Evolutionary conservation across 345 rosid species (phyloP), one percentile per base, ranked within the genome.

Genomic region (Geranium brycei): DNA sequence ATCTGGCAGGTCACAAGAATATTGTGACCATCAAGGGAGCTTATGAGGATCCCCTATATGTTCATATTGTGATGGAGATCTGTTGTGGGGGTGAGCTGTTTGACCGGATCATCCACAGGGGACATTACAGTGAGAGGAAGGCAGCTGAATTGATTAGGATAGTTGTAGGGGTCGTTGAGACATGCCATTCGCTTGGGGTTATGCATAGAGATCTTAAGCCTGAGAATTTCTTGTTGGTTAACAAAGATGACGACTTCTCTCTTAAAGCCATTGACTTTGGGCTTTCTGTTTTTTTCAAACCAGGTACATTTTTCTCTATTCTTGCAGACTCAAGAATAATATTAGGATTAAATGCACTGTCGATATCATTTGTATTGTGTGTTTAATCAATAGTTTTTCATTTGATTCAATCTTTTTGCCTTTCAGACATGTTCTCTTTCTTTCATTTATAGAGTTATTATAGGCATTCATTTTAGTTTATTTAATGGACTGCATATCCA

Each of bases 171-270:
- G 98, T 92, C 62, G 96, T 92, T 60, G 96, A 87, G 85, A 83
- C 95, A n/a, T 92, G 98, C 62, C 96, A 92, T 66, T 92, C 98
- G 0, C 95, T 92, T 41, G 93, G 98, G 60, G 98, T 92, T 68
- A 92, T 92, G 98, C 98, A 92, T 72, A 80, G 98, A 81, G 98
- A 92, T 78, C 82, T 92, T 57, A 92, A 92, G 84, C 98, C 98
- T 3, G 96, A 92, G 81, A 92, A 92, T 64, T 92, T 92, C 82
- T 79, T 92, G 87, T 74, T 92, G 82, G 96, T 92, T 68, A 87
- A 92, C 76, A 91, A 84, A 80, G 98, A 91, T 66, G 91, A 91
- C 70, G 98, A 92, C 78, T 89, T 92, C 82, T 87, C 98, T 17
- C 95, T 92, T 66, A 92, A 92, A 73, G 96, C 98, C 76, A 92